Evolutionary conservation across 768 basidiomycete species (phyloP).

Genomic region (Phlebiopsis flavidoalba): DNA sequence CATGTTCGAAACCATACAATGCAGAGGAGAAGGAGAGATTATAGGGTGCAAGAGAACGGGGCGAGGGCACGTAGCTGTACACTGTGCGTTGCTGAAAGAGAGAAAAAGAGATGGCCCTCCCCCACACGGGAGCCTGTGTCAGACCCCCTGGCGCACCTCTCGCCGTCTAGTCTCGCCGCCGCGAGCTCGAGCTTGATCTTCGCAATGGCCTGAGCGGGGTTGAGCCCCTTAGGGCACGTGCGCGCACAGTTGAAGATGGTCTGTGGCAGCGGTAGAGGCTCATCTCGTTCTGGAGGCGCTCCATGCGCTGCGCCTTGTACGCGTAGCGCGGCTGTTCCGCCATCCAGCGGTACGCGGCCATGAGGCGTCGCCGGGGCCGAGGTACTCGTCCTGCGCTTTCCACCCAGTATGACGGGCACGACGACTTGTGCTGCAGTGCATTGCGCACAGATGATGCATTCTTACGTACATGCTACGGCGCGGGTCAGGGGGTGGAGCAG

Average conservation of each 20-base stretch:
- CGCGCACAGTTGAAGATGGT: slow-evolving; percentile 98
- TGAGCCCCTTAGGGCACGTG: slow-evolving; percentile 97
- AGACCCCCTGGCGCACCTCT: background rate
- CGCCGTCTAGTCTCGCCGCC: slow-evolving; percentile 50
- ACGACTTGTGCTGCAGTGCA: slow-evolving; percentile 96
- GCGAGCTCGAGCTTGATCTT: slow-evolving; percentile 92
- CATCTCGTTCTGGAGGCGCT: slow-evolving; percentile 91
- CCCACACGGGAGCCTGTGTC: background rate
- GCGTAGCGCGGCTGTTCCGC: slow-evolving; percentile 85
- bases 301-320: slow-evolving; percentile 75
- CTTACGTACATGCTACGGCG: slow-evolving; percentile 86
- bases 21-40: background rate
- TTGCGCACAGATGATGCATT: slow-evolving; percentile 96
- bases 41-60: background rate
- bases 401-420: slow-evolving; percentile 99
- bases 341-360: slow-evolving; percentile 98
- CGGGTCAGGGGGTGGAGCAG: background rate
- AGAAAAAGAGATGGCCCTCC: background rate
- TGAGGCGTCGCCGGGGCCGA: slow-evolving; percentile 93
- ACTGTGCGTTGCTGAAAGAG: background rate
- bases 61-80: background rate
- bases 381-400: slow-evolving; percentile 99
- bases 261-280: slow-evolving; percentile 96
- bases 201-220: slow-evolving; percentile 88
- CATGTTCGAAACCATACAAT: background rate